These are phyloP conservation scores for Mucor indicus DNA, from an alignment of 371 early-diverging fungal genomes.

Conservation along the genomic window DNA sequence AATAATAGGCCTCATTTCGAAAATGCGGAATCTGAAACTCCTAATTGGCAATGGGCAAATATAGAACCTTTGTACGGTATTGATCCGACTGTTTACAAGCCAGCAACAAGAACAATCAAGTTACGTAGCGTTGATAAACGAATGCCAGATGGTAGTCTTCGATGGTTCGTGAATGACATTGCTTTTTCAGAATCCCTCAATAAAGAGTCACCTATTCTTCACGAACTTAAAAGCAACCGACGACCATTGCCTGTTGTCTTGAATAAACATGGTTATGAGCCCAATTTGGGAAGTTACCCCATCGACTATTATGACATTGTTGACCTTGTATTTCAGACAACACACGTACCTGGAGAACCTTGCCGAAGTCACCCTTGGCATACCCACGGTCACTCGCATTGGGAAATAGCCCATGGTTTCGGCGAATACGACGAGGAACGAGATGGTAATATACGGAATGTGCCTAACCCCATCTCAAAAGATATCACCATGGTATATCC, in stretches of 20 bases:
- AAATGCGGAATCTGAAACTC: slow-evolving; percentile 12
- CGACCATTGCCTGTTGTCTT: slow-evolving; percentile 3
- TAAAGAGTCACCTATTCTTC: slow-evolving; percentile 8
- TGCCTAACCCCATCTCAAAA: slow-evolving; percentile 23
- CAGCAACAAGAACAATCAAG: slow-evolving; percentile 25
- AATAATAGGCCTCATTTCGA: slow-evolving; percentile 18
- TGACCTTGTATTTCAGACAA: slow-evolving; percentile 39
- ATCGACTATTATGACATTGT: slow-evolving; percentile 30
- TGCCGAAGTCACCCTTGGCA: slow-evolving; percentile 51
- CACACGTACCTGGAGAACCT: slow-evolving; percentile 23
- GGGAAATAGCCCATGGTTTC: slow-evolving; percentile 39
- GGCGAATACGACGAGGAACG: slow-evolving; percentile 36
- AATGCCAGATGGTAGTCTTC: slow-evolving; percentile 11
- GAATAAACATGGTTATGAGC: slow-evolving; percentile 23
- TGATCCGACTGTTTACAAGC: slow-evolving; percentile 23
- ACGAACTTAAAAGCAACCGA: slow-evolving; percentile 8
- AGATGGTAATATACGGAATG: slow-evolving; percentile 22
- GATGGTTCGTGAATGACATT: slow-evolving; percentile 34
- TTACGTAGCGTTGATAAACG: slow-evolving; percentile 20
- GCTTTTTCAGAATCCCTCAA: slow-evolving; percentile 14
- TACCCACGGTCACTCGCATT: slow-evolving; percentile 49
- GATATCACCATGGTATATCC: slow-evolving; percentile 41
- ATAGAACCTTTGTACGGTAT: slow-evolving; percentile 33
- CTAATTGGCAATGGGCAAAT: slow-evolving; percentile 34
- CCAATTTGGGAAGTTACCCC: slow-evolving; percentile 37